Base-by-base conservation (phyloP, 2,329 filamentous ascomycete species). In the Bipolaris gigantea region DNA sequence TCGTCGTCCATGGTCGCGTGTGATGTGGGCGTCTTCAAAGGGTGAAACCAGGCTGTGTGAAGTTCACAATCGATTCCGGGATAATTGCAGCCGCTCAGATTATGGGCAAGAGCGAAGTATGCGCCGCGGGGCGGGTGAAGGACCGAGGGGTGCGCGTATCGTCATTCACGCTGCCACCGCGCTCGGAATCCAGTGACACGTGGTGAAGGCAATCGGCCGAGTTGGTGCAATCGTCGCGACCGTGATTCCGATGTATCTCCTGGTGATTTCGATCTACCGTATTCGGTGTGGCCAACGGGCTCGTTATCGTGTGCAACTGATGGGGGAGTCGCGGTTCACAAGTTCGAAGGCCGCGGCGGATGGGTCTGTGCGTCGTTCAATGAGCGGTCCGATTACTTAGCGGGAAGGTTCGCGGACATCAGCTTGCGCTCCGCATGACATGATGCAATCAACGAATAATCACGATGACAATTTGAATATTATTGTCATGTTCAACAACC, bases 1-100 rank as follows among this genome's bases (percentile, higher is more conserved):
- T 63, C 58, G 50, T 55, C 53, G 48, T 62, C 61, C 66, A 69
- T 69, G 53, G 58, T 66, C 51, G 65, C 62, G 64, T 61, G 62
- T 33, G 53, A 52, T 42, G 52, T 57, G 27, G 36, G 38, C 4
- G 21, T 16, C 32, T 10, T 50, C 30, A 41, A 42, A 45, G 30
- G 10, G 25, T 23, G 34, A n/a, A 23, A 3, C 42, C 16, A n/a
- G 23, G 21, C 33, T 27, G 48, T 34, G 10, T 42, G 43, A 33
- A 13, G 21, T 41, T 23, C 15, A 35, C 23, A 10, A 15, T 33
- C 19, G 23, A 36, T 40, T 27, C 38, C 18, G 39, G n/a, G 53
- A 46, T 32, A 16, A 38, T 46, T 49, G 54, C 39, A 47, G 41
- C 53, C 48, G 41, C 27, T 16, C 36, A 16, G 39, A 40, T 40